Conservation (phyloP, 2,329 filamentous ascomycete genomes). For the Biscogniauxia marginata region DNA sequence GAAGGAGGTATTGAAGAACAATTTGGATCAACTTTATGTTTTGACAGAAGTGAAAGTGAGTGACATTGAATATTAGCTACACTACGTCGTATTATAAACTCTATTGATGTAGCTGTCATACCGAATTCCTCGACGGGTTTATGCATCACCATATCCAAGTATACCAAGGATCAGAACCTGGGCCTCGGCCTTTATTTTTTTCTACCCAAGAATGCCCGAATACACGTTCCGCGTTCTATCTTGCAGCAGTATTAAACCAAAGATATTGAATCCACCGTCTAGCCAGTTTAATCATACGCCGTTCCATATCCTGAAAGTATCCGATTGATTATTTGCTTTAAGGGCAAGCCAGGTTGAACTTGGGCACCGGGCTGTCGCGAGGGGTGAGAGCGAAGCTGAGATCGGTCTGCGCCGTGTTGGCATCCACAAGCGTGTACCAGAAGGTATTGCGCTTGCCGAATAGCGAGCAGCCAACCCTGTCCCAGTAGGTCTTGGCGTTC, state of each 20-base stretch:
- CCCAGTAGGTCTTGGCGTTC: constrained; percentile 32
- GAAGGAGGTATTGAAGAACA: no score
- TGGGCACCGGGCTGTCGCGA: constrained; percentile 16
- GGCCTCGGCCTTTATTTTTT: not conserved
- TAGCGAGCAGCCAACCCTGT: constrained; percentile 29
- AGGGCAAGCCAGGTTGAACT: constrained; percentile 25
- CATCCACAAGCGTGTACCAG: constrained; percentile 57
- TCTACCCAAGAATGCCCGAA: not conserved
- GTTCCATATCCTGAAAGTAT: not conserved
- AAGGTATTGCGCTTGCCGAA: constrained; percentile 41
- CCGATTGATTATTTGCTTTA: not conserved
- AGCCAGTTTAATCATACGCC: not conserved
- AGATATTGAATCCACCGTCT: not conserved
- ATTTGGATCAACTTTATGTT: no score
- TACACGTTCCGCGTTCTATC: not conserved
- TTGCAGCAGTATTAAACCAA: not conserved
- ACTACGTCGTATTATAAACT: not conserved
- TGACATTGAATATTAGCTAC: no score
- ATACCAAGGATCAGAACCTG: not conserved
- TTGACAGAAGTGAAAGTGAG: no score
- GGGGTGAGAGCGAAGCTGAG: constrained; percentile 30
- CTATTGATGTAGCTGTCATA: not conserved
- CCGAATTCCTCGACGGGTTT: not conserved
- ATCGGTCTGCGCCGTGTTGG: constrained; percentile 35
- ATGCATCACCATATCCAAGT: not conserved